Evolutionary conservation across 1,139 yeast species (phyloP).

Genomic region (Nakaseomyces delphensis): DNA sequence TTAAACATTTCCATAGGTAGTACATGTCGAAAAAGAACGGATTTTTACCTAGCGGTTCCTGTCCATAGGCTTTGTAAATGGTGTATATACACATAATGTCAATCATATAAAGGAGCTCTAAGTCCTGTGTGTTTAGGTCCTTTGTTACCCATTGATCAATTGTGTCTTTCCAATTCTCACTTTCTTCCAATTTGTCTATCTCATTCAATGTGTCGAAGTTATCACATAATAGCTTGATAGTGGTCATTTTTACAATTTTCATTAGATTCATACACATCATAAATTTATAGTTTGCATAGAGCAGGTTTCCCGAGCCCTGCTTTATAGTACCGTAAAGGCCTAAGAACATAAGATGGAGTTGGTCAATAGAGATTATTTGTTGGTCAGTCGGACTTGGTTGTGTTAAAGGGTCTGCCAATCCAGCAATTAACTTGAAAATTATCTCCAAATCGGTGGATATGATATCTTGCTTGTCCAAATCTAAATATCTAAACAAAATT

Average conservation of each 20-base stretch:
- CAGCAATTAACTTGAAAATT: constrained; percentile 23
- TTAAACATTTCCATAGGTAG: constrained; percentile 56
- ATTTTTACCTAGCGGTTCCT: constrained; percentile 35
- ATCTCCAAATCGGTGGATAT: constrained; percentile 18
- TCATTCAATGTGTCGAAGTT: constrained; percentile 41
- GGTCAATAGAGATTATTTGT: constrained; percentile 45
- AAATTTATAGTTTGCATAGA: constrained; percentile 23
- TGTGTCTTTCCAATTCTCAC: constrained; percentile 35
- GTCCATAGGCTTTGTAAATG: constrained; percentile 43
- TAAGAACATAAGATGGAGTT: constrained; percentile 44
- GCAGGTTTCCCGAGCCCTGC: too few species aligned
- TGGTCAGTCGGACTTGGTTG: constrained; percentile 58
- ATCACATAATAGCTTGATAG: constrained; percentile 37
- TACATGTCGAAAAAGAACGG: constrained; percentile 53
- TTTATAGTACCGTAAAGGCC: constrained; percentile 33
- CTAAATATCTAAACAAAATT: constrained; percentile 20
- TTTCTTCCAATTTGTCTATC: constrained; percentile 39
- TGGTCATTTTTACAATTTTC: constrained; percentile 37
- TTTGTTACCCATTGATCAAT: constrained; percentile 48
- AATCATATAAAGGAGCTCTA: constrained; percentile 46
- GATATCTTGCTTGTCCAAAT: constrained; percentile 12
- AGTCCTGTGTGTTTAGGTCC: constrained; percentile 33
- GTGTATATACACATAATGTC: constrained; percentile 43
- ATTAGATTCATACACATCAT: constrained; percentile 40
- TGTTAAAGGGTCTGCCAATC: constrained; percentile 56